Evolutionary conservation across 805 yeast species (phyloP).

Genomic region (Starmerella bombi): DNA sequence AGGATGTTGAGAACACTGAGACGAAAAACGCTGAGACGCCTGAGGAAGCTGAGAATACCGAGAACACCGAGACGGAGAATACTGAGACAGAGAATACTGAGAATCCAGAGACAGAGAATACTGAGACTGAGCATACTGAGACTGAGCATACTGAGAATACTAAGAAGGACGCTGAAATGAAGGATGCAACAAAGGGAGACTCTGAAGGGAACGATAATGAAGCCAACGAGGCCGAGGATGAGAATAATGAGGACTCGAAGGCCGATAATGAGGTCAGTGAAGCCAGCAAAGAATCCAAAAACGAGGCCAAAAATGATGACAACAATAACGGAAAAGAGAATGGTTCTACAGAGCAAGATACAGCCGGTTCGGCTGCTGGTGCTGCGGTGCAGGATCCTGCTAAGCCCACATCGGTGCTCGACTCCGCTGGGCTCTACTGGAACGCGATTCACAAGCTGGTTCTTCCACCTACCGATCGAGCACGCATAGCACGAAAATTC

Average conservation of each 20-base stretch:
- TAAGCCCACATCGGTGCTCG: not conserved
- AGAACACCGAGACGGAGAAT: conserved; percentile 13
- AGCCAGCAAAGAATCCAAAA: too few species aligned
- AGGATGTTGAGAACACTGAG: conserved; percentile 5
- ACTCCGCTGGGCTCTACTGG: conserved; percentile 9
- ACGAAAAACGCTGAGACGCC: not conserved
- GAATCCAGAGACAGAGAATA: conserved; percentile 12
- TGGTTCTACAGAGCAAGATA: too few species aligned
- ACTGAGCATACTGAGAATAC: not conserved
- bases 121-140: not conserved
- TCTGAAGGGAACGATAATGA: not conserved
- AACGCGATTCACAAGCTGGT: conserved; percentile 1
- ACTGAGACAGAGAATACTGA: conserved; percentile 6
- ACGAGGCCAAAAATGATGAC: too few species aligned
- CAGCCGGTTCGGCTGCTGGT: too few species aligned
- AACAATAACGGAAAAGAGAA: not conserved
- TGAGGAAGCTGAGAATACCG: conserved; percentile 3
- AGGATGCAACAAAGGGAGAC: too few species aligned
- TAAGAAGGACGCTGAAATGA: too few species aligned
- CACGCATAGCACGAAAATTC: conserved; percentile 4
- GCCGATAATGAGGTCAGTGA: not conserved
- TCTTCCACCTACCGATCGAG: conserved; percentile 4
- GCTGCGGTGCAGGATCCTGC: too few species aligned
- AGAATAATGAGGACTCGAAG: not conserved
- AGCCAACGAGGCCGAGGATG: not conserved